phyloP scores from a whole-genome alignment of 2,329 filamentous ascomycete genomes.

The Verticillium longisporum region DNA sequence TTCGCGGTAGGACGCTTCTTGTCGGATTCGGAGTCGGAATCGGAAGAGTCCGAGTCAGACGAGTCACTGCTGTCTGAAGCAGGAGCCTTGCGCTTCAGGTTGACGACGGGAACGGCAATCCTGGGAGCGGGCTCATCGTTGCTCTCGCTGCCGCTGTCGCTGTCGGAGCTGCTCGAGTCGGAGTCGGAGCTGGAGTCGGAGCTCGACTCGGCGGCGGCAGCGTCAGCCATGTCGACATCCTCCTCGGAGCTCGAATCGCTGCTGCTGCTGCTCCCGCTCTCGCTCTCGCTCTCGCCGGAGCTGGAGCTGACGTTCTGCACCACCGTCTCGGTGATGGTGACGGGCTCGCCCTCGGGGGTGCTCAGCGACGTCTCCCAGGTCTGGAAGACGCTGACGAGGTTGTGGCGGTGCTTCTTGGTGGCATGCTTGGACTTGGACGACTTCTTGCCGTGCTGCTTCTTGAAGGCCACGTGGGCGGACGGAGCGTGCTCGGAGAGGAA shows the following conservation, averaged over 20 bases:
- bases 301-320: conserved; percentile 9
- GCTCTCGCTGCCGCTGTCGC: neutral
- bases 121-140: neutral
- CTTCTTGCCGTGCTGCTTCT: conserved; percentile 52
- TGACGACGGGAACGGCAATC: conserved; percentile 13
- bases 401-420: conserved; percentile 21
- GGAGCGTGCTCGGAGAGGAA: conserved; percentile 66
- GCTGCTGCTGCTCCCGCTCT: conserved; percentile 10
- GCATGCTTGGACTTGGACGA: conserved; percentile 14
- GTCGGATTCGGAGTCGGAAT: conserved; percentile 29
- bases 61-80: conserved; percentile 15
- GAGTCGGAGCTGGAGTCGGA: conserved; percentile 14
- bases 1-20: conserved; percentile 40
- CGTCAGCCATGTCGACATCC: conserved; percentile 42
- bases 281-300: conserved; percentile 10
- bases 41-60: conserved; percentile 22
- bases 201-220: conserved; percentile 20
- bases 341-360: conserved; percentile 11
- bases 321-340: conserved; percentile 13
- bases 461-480: conserved; percentile 53
- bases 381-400: conserved; percentile 43
- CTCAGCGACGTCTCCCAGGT: conserved; percentile 34
- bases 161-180: conserved; percentile 19
- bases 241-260: conserved; percentile 26
- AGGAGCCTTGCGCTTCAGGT: conserved; percentile 33